Evolutionary conservation across 148 eudicot genomes (phyloP).

Genomic region (Camellia sinensis): DNA sequence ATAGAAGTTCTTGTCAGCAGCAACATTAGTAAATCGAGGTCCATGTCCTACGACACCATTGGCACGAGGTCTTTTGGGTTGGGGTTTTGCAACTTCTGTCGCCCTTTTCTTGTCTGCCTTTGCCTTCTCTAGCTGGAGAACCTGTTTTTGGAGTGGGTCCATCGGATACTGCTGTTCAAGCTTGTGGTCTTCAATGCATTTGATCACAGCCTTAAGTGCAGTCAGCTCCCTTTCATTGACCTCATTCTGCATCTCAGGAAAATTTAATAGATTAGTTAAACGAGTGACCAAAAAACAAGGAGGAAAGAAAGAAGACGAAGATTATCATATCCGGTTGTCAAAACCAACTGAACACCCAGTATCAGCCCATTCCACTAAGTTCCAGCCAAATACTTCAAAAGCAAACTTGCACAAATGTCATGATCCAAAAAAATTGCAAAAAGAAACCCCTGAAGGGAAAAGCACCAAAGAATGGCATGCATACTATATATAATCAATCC

Average conservation of each 20-base stretch:
- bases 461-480: not conserved
- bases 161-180: slow-evolving; percentile 72
- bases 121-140: slow-evolving; percentile 77
- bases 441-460: not conserved
- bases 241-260: slow-evolving; percentile 49
- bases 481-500: not conserved
- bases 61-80: slow-evolving; percentile 90
- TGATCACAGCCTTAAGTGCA: slow-evolving; percentile 81
- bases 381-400: not conserved
- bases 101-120: slow-evolving; percentile 93
- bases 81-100: slow-evolving; percentile 88
- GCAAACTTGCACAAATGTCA: not conserved
- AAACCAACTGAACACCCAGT: not conserved
- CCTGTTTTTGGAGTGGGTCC: slow-evolving; percentile 72
- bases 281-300: not conserved
- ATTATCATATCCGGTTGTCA: not conserved
- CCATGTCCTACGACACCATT: slow-evolving; percentile 45
- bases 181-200: slow-evolving; percentile 93
- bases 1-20: slow-evolving; percentile 61
- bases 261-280: not conserved
- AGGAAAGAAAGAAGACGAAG: not conserved
- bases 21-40: slow-evolving; percentile 52
- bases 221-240: slow-evolving; percentile 81
- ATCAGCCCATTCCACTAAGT: not conserved
- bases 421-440: not conserved